Base-by-base conservation (phyloP, 2,329 filamentous ascomycete genomes). In the Cytospora piceae region DNA sequence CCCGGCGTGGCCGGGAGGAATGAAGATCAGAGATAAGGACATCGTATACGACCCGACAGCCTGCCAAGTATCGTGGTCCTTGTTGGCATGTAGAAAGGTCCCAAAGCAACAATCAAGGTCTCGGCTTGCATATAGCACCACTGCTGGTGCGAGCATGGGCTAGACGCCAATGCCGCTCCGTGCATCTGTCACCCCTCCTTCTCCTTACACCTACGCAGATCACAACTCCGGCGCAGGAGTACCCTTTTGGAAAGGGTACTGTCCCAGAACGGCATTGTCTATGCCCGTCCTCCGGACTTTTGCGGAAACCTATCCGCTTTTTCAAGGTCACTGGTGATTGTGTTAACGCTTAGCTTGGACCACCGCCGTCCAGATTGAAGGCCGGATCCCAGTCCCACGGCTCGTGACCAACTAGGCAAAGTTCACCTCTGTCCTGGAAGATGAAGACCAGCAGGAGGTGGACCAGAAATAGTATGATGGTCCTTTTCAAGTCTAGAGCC, bases 301-400 rank as follows among this genome's bases (percentile, higher is more conserved):
- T 49, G 39, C 6, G 1, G 4, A 11, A 22, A 6, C 31, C 39
- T 4, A 9, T 56, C 17, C 15, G 53, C 0, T 37, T 20, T 46
- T n/a, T 11, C 15, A n/a, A n/a, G 42, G 17, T n/a, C 20, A 39
- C 29, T 29, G 15, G 42, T 52, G 14, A 39, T 39, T 27, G 17
- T 22, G 5, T 3, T 31, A 55, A 22, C 22, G 17, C 37, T 22
- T 57, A 17, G 6, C 53, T 52, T 42, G 49, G 9, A 34, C 52
- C 20, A n/a, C 52, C 37, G 9, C 52, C 37, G 22, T 57, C n/a
- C 4, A 51, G 53, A 15, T 61, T 20, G 31, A 63, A 59, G 15
- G 22, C 24, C 22, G 56, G 37, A 24, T 57, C 63, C 66, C 66
- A 67, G 4, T 66, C 66, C 66, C 66, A 68, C 17, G 39, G 22